Base-by-base conservation (phyloP, 305 asterid species). In the Nicotiana rustica region DNA sequence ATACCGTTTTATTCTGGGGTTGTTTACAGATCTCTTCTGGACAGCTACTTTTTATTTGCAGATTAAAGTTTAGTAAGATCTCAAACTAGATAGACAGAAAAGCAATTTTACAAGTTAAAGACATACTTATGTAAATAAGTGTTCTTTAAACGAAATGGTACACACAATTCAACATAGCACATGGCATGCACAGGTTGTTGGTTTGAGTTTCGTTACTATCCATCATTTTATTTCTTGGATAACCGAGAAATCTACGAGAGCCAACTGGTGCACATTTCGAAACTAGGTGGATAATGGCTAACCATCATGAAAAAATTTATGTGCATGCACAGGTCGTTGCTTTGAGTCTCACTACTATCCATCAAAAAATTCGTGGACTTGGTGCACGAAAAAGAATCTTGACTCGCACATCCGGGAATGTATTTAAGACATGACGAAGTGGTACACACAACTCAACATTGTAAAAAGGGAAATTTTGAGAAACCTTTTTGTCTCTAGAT, bases 401-500 rank as follows among this genome's bases (percentile, higher is more conserved):
- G 15, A 49, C 57, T 49, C 13, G 57, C 57, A 49, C 13, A 49
- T 52, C 15, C 13, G 57, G 47, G 47, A 41, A 41, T 41, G 10
- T 41, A 41, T 41, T 41, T 6, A 41, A 41, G 47, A 41, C 47
- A 41, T 7, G 10, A 41, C 7, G 47, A 1, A 41, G 44, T n/a
- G 65, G 41, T 36, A 61, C 31, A 19, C 80, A 52, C 47, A 52
- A 75, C 9, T 55, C 17, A 55, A 52, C 15, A 76, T 31, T 52
- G 29, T 76, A 9, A 55, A 29, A 25, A 4, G 29, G 36, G 44
- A 36, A 3, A 79, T 6, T 19, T 85, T 52, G 79, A 67, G 31
- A 75, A 68, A 97, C 99, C 99, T 92, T 93, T 83, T 92, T 92
- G 83, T 95, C 98, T 85, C 87, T 89, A 55, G 93, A 81, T 67